Base-by-base conservation (phyloP, 2,329 filamentous ascomycete genomes). In the Calcarisporium arbuscula region DNA sequence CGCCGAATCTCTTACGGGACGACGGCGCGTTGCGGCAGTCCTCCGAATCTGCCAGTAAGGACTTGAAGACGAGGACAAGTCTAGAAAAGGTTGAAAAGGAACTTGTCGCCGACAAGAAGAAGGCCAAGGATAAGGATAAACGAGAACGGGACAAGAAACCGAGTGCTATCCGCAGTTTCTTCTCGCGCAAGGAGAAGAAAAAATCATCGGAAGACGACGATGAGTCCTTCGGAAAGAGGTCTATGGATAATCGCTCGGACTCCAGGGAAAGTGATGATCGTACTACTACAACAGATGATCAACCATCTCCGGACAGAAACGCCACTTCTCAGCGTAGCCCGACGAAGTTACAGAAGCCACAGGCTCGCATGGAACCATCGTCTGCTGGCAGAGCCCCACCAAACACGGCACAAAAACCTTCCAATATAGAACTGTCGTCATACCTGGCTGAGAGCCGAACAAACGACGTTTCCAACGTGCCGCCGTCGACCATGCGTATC, bases 1-100 rank as follows among this genome's bases (percentile, higher is more conserved):
- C 92, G 4, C 92, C 92, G 2, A 94, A 94, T 48, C 64, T 98
- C 34, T 67, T 96, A 26, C 80, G 90, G 27, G 90, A 96, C 46
- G 89, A 95, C 47, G 72, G 68, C 44, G 61, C 68, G 26, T 40
- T 73, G 60, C 57, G 68, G 64, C 57, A 90, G 70, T 62, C 62
- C 3, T 54, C 52, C 9, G 61, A 65, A 16, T 62, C 60, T 3
- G 30, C 38, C 12, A 69, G 57, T 8, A 64, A 63, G 45, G 78
- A 68, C 48, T 50, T 55, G 39, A 77, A 73, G 57, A 64, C 71
- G 36, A 70, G 77, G 32, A 67, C 74, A 32, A 94, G 85, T 53
- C 66, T 94, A 29, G 88, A 95, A 38, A 88, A 84, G 61, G 35
- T 64, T 34, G 72, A 76, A 17, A 65, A 60, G 35, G 58, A 66